A percentile compares a stretch with the other conserved stretches of the same genome.
Evolutionary conservation across 108 stramenopile genomes (phyloP).

Genomic region (Discostella stelligeroides): DNA sequence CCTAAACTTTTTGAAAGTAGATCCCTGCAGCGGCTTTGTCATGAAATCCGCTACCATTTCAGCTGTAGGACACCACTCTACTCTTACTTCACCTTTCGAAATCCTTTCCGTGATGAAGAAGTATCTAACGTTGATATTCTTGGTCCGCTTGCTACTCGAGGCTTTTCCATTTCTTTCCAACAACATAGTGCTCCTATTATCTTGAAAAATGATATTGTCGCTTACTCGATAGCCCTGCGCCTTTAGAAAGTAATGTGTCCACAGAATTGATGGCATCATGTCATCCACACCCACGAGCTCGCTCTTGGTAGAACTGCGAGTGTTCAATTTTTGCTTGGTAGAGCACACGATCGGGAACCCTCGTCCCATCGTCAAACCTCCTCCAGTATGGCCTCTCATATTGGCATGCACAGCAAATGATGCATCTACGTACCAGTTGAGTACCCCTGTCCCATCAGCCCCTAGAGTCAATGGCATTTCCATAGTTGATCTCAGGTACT

Average conservation of each 20-base stretch:
- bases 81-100: conserved; percentile 13
- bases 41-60: conserved; percentile 62
- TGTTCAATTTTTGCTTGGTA: conserved; percentile 39
- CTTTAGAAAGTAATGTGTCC: conserved; percentile 38
- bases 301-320: conserved; percentile 45
- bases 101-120: conserved; percentile 61
- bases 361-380: conserved; percentile 10
- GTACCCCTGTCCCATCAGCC: neutral
- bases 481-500: conserved; percentile 4
- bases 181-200: conserved; percentile 29
- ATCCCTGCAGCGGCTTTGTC: conserved; percentile 63
- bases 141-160: conserved; percentile 17
- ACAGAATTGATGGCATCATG: conserved; percentile 26
- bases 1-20: conserved; percentile 40
- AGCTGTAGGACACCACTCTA: conserved; percentile 53
- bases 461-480: conserved; percentile 1
- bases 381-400: conserved; percentile 15
- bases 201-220: conserved; percentile 27
- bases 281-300: conserved; percentile 40
- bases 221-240: conserved; percentile 22
- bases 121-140: conserved; percentile 42
- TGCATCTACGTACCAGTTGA: conserved; percentile 29
- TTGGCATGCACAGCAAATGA: conserved; percentile 27
- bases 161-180: conserved; percentile 14
- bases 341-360: conserved; percentile 8